phyloP scores from a whole-genome alignment of 1,284 basidiomycete species.

The Vanrija sp. region DNA sequence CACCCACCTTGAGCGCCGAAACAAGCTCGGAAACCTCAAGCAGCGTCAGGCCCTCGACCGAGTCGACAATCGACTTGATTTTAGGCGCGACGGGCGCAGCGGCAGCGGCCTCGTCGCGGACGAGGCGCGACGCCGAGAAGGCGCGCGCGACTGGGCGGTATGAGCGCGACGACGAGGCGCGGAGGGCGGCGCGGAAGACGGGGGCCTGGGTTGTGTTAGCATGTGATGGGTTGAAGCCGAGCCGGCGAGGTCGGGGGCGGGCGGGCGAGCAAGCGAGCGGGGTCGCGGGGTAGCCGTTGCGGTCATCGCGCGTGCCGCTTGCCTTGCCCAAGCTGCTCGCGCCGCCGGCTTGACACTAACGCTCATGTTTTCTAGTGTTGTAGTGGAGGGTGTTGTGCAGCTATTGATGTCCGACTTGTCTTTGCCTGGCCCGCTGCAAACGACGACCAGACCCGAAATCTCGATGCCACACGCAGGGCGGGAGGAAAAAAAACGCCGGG shows the following conservation, averaged over 20 bases:
- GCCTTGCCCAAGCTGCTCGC: too few species aligned
- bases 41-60: slow-evolving; percentile 84
- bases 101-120: slow-evolving; percentile 22
- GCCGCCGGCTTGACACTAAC: too few species aligned
- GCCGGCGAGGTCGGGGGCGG: neutral
- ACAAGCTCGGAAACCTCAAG: slow-evolving; percentile 98
- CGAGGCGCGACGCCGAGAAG: slow-evolving; percentile 28
- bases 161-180: slow-evolving; percentile 19
- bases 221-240: neutral
- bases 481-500: slow-evolving; percentile 7
- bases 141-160: slow-evolving; percentile 17
- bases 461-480: neutral
- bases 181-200: slow-evolving; percentile 21
- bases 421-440: neutral
- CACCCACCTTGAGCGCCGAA: slow-evolving; percentile 74
- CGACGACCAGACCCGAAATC: neutral
- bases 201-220: slow-evolving; percentile 14
- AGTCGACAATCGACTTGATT: slow-evolving; percentile 82
- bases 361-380: slow-evolving; percentile 4
- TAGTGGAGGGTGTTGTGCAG: neutral
- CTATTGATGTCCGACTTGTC: neutral
- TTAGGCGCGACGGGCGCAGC: slow-evolving; percentile 51
- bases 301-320: too few species aligned
- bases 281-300: too few species aligned
- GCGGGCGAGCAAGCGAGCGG: too few species aligned